Percentiles rank a stretch among this genome's conserved stretches.
These are phyloP conservation scores for Lachancea cidri DNA, from an alignment of 805 yeast genomes.

Conservation along the genomic window DNA sequence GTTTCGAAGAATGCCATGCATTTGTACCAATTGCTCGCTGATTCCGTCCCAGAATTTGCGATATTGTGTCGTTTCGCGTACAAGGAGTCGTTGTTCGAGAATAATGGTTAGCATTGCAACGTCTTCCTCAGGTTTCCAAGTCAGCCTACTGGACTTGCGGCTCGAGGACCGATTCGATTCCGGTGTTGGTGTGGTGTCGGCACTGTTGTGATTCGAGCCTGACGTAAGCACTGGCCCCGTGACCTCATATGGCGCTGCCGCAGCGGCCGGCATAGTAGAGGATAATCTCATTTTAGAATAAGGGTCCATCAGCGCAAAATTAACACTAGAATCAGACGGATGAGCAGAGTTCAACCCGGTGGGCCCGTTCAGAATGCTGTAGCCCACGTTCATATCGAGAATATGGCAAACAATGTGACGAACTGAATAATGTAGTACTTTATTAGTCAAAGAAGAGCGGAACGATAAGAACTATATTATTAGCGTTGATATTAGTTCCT, in stretches of 20 bases:
- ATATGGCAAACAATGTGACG: neutral
- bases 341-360: neutral
- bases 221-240: too few species aligned
- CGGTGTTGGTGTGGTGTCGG: neutral
- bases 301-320: neutral
- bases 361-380: neutral
- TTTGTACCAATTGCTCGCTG: slow-evolving; percentile 17
- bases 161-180: neutral
- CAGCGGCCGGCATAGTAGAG: neutral
- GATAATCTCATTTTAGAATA: neutral
- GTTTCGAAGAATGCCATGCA: slow-evolving; percentile 19
- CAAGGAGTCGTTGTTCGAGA: slow-evolving; percentile 3
- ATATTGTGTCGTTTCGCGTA: slow-evolving; percentile 3
- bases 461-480: too few species aligned
- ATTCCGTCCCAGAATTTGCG: slow-evolving; percentile 22
- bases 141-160: neutral
- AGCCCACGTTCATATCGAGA: neutral
- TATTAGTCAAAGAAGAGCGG: too few species aligned
- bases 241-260: too few species aligned
- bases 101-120: slow-evolving; percentile 4
- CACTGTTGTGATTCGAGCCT: neutral
- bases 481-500: too few species aligned
- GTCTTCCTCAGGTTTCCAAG: slow-evolving; percentile 8
- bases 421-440: too few species aligned
- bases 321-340: neutral